These are phyloP conservation scores for Persicaria tinctoria DNA, from an alignment of 148 eudicot genomes.

Conservation along the genomic window DNA sequence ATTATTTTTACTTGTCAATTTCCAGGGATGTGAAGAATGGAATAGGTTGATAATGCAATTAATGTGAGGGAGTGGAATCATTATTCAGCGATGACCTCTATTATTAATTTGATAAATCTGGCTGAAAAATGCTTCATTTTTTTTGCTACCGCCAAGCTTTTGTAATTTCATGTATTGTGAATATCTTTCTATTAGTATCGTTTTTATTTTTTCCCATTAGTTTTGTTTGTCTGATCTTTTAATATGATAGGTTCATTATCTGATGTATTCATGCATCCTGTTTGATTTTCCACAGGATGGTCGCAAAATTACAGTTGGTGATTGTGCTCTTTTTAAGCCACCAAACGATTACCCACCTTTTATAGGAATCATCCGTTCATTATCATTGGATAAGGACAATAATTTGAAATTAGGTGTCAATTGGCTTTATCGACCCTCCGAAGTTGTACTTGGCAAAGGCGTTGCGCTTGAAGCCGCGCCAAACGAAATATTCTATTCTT, in stretches of 20 bases:
- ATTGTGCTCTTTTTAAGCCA: slow-evolving; percentile 86
- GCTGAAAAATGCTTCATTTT: neutral
- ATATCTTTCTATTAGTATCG: neutral
- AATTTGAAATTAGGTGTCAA: slow-evolving; percentile 47
- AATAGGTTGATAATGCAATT: neutral
- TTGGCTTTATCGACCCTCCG: slow-evolving; percentile 85
- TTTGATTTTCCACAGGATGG: slow-evolving; percentile 36
- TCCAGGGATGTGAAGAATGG: neutral
- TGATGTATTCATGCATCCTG: neutral
- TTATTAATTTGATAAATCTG: neutral
- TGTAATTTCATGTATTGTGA: neutral
- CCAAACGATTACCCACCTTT: slow-evolving; percentile 60
- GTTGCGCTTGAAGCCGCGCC: slow-evolving; percentile 59
- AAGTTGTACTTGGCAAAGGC: slow-evolving; percentile 62
- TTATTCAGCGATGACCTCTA: neutral
- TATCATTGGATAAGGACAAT: slow-evolving; percentile 36
- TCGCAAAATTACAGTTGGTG: slow-evolving; percentile 67
- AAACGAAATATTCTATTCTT: slow-evolving; percentile 92
- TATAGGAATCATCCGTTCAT: slow-evolving; percentile 59
- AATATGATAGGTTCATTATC: neutral
- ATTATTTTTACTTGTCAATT: neutral
- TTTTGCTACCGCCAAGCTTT: neutral
- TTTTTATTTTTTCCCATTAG: neutral
- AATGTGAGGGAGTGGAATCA: neutral
- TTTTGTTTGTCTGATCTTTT: neutral